phyloP scores from a whole-genome alignment of 2,329 filamentous ascomycete genomes.

The Didymella sp. region DNA sequence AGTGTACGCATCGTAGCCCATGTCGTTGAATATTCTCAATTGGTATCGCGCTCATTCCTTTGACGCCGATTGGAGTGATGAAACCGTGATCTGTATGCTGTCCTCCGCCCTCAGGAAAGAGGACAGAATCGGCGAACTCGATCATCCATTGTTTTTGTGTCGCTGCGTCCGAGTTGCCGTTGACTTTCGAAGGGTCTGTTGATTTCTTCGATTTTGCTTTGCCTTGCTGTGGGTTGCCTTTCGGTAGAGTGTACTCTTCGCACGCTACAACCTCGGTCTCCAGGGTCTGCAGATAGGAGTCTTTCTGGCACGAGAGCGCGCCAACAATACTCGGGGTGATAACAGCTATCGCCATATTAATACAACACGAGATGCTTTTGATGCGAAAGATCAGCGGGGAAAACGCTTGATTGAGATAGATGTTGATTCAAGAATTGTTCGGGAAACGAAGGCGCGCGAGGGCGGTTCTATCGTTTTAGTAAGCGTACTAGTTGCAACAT shows the following conservation, averaged over 20 bases:
- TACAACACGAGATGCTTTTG: background rate
- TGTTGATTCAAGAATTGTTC: constrained; percentile 11
- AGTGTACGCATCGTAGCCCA: constrained; percentile 68
- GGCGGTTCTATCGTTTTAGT: constrained; percentile 24
- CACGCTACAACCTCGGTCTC: constrained; percentile 45
- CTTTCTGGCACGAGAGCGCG: constrained; percentile 41
- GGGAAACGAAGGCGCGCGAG: constrained; percentile 21
- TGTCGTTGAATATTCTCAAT: constrained; percentile 43
- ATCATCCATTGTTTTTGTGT: constrained; percentile 36
- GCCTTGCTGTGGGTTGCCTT: constrained; percentile 20
- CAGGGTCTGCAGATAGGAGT: constrained; percentile 42
- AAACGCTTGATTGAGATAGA: background rate
- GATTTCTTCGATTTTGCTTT: constrained; percentile 41
- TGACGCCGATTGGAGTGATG: constrained; percentile 31
- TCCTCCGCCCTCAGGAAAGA: constrained; percentile 46
- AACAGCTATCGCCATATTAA: constrained; percentile 29
- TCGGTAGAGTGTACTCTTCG: constrained; percentile 36
- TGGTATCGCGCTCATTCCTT: constrained; percentile 28
- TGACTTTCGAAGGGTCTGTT: constrained; percentile 31
- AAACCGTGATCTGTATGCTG: constrained; percentile 44
- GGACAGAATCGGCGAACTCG: constrained; percentile 43
- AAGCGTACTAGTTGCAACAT: constrained; percentile 17
- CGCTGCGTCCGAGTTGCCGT: constrained; percentile 16
- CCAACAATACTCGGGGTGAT: constrained; percentile 37
- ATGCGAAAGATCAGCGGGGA: constrained; percentile 15